phyloP scores from a whole-genome alignment of 2,329 filamentous ascomycete genomes.

The Trichoderma sp. region DNA sequence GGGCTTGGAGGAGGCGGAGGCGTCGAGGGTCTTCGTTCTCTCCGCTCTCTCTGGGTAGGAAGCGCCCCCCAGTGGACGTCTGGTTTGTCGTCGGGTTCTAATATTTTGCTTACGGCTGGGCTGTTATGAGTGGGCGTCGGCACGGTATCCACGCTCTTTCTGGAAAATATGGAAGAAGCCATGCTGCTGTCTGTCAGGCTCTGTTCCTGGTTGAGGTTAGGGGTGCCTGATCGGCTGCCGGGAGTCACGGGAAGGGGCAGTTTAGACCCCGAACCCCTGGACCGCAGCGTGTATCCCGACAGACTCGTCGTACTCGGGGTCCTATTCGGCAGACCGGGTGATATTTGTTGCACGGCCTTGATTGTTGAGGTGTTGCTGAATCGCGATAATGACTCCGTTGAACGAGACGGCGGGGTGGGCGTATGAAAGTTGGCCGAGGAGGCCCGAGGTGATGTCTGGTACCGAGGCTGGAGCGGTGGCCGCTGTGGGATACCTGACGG shows the following conservation, averaged over 20 bases:
- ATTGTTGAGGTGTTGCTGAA: constrained; percentile 16
- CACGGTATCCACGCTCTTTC: constrained; percentile 34
- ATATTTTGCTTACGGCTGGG: constrained; percentile 27
- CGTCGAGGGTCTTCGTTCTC: constrained; percentile 16
- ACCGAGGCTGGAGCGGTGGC: not conserved
- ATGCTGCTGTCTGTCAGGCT: constrained; percentile 45
- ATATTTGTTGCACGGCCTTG: constrained; percentile 21
- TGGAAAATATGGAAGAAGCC: constrained; percentile 42
- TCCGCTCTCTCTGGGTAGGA: constrained; percentile 19
- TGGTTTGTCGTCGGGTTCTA: constrained; percentile 20
- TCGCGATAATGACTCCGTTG: constrained; percentile 11
- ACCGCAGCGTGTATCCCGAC: constrained; percentile 32
- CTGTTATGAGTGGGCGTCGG: constrained; percentile 34
- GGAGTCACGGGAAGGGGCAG: constrained; percentile 40
- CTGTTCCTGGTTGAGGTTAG: constrained; percentile 34
- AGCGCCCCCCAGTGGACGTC: constrained; percentile 28
- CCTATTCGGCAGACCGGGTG: constrained; percentile 20
- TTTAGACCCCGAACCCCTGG: constrained; percentile 38
- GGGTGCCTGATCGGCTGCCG: constrained; percentile 34
- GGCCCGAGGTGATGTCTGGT: constrained; percentile 14
- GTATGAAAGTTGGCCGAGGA: constrained; percentile 3
- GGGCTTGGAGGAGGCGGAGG: constrained; percentile 27
- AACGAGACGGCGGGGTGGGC: constrained; percentile 6
- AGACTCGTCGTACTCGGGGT: constrained; percentile 29
- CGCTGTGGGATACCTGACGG: constrained; percentile 26